Evolutionary conservation across 2,329 filamentous ascomycete species (phyloP), one percentile per base, ranked within the genome.

Genomic region (Alternaria sp.): DNA sequence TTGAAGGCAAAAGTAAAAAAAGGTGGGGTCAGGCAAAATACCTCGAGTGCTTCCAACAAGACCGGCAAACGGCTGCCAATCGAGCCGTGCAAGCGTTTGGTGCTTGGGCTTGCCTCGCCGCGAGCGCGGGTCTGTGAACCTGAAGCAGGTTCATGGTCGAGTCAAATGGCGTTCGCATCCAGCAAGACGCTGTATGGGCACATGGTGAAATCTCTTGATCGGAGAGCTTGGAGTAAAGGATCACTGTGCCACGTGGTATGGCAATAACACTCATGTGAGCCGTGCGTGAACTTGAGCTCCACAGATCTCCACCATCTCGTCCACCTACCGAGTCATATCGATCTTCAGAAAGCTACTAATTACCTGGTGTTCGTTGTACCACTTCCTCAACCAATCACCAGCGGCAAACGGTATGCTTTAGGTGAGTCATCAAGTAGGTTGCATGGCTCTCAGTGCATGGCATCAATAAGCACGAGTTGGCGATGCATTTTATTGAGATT

Each of bases 291-390:
- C 17, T 3, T 21, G 26, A 45, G 54, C 46, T 40, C 31, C 24
- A 56, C 36, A 8, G 24, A 39, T 55, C 24, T 31, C 23, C 9
- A n/a, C 34, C 28, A 56, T 46, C 24, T 21, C 44, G 17, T 52
- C 3, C 5, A 17, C 21, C 5, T 26, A 11, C 21, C 21, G 36
- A 26, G 34, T 21, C 26, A 46, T 48, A 46, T 52, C 24, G 54
- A 34, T 52, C 39, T 34, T 34, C 40, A 21, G 17, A 34, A 26
- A 26, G 14, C 14, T 34, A 26, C 21, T 36, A n/a, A n/a, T 21
- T 40, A 23, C 21, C 48, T 39, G 21, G 52, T 14, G 40, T 36
- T 54, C 5, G 24, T 41, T 26, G 14, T 14, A 11, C 24, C 17
- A 41, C 54, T 52, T 39, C 52, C 33, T 37, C 29, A 51, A 11